These are phyloP conservation scores for Fusarium avenaceum DNA, from an alignment of 2,329 filamentous ascomycete species.

Conservation along the genomic window DNA sequence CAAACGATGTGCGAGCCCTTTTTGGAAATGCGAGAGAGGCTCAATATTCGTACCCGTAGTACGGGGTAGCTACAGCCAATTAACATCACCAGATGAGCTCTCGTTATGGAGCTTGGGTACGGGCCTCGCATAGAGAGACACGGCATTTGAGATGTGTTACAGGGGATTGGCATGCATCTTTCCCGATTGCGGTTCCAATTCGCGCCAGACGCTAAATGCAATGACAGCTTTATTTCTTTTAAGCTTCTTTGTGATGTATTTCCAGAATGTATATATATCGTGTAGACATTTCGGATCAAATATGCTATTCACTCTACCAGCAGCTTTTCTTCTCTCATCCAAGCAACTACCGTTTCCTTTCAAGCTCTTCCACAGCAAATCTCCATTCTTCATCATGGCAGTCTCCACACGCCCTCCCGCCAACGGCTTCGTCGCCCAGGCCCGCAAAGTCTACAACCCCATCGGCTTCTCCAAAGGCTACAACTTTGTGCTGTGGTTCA, in stretches of 20 bases:
- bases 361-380: background rate
- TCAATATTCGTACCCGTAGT: fast-evolving
- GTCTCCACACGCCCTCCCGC: constrained; percentile 8
- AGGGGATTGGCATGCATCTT: background rate
- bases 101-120: background rate
- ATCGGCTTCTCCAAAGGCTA: constrained; percentile 65
- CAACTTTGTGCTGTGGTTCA: constrained; percentile 63
- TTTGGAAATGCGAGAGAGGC: background rate
- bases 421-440: constrained; percentile 15
- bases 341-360: background rate
- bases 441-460: constrained; percentile 56
- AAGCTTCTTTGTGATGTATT: background rate
- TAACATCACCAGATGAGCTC: no score
- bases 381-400: background rate
- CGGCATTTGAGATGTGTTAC: background rate
- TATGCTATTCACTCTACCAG: background rate
- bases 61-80: background rate
- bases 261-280: background rate
- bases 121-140: background rate
- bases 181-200: background rate
- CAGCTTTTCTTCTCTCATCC: background rate
- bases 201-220: background rate
- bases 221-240: background rate
- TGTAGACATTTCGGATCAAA: fast-evolving
- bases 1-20: background rate